Evolutionary conservation across 106 monocot genomes (phyloP), one percentile per base, ranked within the genome.

Genomic region (Allium fistulosum): DNA sequence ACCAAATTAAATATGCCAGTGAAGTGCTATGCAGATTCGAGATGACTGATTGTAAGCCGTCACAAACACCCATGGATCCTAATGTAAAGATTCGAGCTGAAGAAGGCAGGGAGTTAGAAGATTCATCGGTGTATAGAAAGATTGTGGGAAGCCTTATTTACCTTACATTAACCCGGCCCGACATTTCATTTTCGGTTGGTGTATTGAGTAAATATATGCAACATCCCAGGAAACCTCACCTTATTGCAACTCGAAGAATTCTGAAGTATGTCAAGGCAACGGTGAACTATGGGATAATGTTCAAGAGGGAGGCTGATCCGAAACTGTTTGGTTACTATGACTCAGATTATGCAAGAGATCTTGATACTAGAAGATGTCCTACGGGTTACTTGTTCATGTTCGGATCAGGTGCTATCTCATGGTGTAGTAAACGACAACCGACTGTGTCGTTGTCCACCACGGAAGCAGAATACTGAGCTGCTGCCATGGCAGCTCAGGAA

Each of bases 1-100:
- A 10, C 15, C 59, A 71, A 71, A 9, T 6, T 8, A 71, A 71
- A 49, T 71, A 71, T 18, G 26, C 59, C 22, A 6, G 7, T 61
- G 48, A 49, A 71, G 14, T 49, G 58, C 12, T 71, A 9, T 59
- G 16, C 49, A 49, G 60, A 7, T 11, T 16, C 0, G 18, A 57
- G 2, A 15, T 60, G 17, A 2, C 50, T n/a, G 59, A 60, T 59
- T 26, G 7, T 1, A 17, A 28, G 17, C 4, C 47, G 17, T 12
- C 48, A 2, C 2, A 8, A 10, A 48, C 60, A 59, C 59, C 70
- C 1, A 17, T 70, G 46, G 48, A 60, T 11, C 70, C 58, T 14
- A 46, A 48, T 15, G 4, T 10, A 2, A 45, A 48, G n/a, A 8
- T 70, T 3, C 8, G 13, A 5, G 2, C 22, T 14, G 15, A 6